phyloP scores from a whole-genome alignment of 1,284 basidiomycete species.

The Moesziomyces sp. region DNA sequence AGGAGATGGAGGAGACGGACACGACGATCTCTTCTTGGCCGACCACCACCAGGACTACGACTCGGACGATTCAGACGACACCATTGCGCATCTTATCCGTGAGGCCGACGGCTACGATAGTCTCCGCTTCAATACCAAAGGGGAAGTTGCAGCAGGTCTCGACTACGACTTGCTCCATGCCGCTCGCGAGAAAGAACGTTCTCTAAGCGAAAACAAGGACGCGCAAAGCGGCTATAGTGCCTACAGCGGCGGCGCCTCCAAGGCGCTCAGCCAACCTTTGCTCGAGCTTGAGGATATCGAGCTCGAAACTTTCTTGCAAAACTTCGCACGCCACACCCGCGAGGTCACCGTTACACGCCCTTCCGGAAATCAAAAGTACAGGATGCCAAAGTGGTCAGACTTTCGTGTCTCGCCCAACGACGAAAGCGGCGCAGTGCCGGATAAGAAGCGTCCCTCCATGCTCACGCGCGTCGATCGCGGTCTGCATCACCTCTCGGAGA shows the following conservation, averaged over 20 bases:
- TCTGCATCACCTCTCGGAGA: conserved; percentile 50
- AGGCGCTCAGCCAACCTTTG: conserved; percentile 54
- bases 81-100: conserved; percentile 33
- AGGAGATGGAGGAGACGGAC: background rate
- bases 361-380: conserved; percentile 31
- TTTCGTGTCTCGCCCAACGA: conserved; percentile 60
- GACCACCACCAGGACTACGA: conserved; percentile 20
- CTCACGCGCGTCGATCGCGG: conserved; percentile 63
- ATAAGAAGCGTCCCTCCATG: conserved; percentile 43
- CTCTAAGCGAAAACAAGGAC: conserved; percentile 19
- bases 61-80: conserved; percentile 45
- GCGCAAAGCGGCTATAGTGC: conserved; percentile 24
- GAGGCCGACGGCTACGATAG: conserved; percentile 43
- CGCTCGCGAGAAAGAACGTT: conserved; percentile 19
- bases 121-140: conserved; percentile 23
- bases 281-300: conserved; percentile 66
- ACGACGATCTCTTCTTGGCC: conserved; percentile 7
- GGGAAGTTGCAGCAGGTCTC: conserved; percentile 26
- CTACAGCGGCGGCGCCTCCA: conserved; percentile 54
- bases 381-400: conserved; percentile 66
- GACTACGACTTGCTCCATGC: conserved; percentile 33
- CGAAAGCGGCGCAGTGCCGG: conserved; percentile 1
- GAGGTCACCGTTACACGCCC: conserved; percentile 58
- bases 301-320: conserved; percentile 62
- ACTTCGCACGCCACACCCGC: conserved; percentile 63